These are phyloP conservation scores for Grigorovia humatica DNA, from an alignment of 805 yeast species.

Conservation along the genomic window DNA sequence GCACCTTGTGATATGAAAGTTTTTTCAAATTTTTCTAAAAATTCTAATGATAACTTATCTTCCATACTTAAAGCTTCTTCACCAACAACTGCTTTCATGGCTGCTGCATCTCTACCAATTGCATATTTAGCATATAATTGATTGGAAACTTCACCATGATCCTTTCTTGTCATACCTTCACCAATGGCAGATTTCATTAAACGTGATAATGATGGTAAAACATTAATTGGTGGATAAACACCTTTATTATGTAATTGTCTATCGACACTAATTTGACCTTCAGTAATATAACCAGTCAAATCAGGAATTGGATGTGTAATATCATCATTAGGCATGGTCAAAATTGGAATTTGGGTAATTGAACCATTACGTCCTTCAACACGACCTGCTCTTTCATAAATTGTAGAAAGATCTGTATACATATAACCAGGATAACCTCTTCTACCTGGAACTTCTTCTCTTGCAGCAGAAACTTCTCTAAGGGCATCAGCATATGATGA, in stretches of 20 bases:
- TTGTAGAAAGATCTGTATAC: constrained; percentile 98
- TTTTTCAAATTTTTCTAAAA: constrained; percentile 95
- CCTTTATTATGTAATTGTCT: constrained; percentile 95
- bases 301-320: constrained; percentile 99
- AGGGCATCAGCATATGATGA: constrained; percentile 99
- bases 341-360: constrained; percentile 95
- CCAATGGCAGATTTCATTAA: constrained; percentile 99
- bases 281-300: constrained; percentile 98
- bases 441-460: constrained; percentile 99
- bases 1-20: constrained; percentile 94
- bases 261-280: constrained; percentile 96
- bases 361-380: constrained; percentile 99
- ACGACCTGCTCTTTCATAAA: constrained; percentile 99
- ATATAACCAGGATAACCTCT: constrained; percentile 99
- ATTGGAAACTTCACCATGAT: constrained; percentile 98
- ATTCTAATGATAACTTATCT: constrained; percentile 94
- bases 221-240: constrained; percentile 97
- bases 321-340: constrained; percentile 99
- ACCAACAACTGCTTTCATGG: constrained; percentile 99
- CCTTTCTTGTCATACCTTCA: constrained; percentile 99
- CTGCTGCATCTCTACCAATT: constrained; percentile 99
- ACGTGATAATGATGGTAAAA: constrained; percentile 93
- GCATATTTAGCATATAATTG: constrained; percentile 99
- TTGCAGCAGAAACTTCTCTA: constrained; percentile 99
- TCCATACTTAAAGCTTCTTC: constrained; percentile 97